These are phyloP conservation scores for Pittosporum tobira DNA, from an alignment of 129 eudicot species.

Conservation along the genomic window DNA sequence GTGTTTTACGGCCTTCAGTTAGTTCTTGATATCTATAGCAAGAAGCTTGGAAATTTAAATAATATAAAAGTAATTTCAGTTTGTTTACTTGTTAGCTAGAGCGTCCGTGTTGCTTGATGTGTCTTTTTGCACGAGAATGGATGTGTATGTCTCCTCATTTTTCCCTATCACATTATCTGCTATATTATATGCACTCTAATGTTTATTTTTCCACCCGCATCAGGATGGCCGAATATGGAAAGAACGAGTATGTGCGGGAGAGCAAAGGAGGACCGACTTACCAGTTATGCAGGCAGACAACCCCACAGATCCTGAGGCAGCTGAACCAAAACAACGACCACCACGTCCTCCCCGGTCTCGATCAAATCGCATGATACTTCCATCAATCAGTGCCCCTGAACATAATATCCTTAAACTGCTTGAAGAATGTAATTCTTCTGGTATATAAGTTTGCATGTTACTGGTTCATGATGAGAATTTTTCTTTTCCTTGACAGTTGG, in stretches of 20 bases:
- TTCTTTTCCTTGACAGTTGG: too few species aligned
- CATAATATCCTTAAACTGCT: slow-evolving; percentile 71
- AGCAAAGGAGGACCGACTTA: slow-evolving; percentile 36
- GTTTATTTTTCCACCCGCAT: slow-evolving; percentile 4
- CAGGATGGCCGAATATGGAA: slow-evolving; percentile 98
- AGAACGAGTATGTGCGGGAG: slow-evolving; percentile 77
- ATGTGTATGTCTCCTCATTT: too few species aligned
- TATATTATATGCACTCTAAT: background rate
- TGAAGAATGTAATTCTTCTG: slow-evolving; percentile 75
- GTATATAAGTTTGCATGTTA: slow-evolving; percentile 23
- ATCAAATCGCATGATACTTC: slow-evolving; percentile 57
- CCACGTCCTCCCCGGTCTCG: slow-evolving; percentile 27
- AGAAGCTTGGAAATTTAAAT: too few species aligned
- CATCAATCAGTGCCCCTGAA: slow-evolving; percentile 85
- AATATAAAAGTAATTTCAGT: too few species aligned
- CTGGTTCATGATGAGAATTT: background rate
- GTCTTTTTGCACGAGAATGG: too few species aligned
- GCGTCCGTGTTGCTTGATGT: too few species aligned
- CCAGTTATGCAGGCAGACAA: slow-evolving; percentile 37
- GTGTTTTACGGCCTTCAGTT: background rate
- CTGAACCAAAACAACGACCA: slow-evolving; percentile 21
- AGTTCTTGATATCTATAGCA: background rate
- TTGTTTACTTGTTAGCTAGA: too few species aligned
- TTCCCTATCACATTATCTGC: too few species aligned
- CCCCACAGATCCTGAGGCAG: slow-evolving; percentile 33